Percentiles rank a stretch among this genome's conserved stretches.
Conservation (phyloP, 2,329 filamentous ascomycete species). For the Penicillium expansum region DNA sequence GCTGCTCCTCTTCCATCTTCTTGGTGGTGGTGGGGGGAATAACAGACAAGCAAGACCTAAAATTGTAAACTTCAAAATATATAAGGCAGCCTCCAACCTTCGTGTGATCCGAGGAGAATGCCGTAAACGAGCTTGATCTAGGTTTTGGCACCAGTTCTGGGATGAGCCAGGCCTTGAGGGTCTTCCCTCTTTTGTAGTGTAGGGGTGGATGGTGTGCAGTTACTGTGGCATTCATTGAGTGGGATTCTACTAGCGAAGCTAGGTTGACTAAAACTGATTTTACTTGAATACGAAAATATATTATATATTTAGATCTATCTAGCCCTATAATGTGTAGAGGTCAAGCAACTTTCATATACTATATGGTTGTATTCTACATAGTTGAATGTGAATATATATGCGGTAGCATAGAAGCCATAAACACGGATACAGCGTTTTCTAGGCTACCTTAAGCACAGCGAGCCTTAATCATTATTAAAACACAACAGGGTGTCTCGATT, state of each 20-base stretch:
- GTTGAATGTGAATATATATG: not conserved
- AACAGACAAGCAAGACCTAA: not conserved
- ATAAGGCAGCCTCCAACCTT: not conserved
- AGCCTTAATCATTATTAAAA: too few relatives aligned
- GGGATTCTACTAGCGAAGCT: not conserved
- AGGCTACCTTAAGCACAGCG: too few relatives aligned
- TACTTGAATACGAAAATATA: too few relatives aligned
- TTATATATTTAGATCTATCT: not conserved
- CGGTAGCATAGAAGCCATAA: too few relatives aligned
- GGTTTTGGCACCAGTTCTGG: not conserved
- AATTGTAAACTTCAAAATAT: not conserved
- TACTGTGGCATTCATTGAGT: not conserved
- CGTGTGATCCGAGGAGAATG: not conserved
- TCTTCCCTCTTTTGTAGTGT: not conserved
- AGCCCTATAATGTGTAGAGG: too few relatives aligned
- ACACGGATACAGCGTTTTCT: too few relatives aligned
- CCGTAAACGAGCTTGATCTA: not conserved
- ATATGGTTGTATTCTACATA: not conserved
- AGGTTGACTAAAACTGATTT: not conserved
- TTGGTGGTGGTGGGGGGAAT: too few relatives aligned
- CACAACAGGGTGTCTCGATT: not conserved
- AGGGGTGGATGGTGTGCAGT: not conserved
- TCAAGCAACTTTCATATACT: too few relatives aligned
- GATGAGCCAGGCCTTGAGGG: not conserved
- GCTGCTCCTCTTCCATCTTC: not conserved